Evolutionary conservation across 2,329 filamentous ascomycete species (phyloP).

Genomic region (Mycosphaerella sp.): DNA sequence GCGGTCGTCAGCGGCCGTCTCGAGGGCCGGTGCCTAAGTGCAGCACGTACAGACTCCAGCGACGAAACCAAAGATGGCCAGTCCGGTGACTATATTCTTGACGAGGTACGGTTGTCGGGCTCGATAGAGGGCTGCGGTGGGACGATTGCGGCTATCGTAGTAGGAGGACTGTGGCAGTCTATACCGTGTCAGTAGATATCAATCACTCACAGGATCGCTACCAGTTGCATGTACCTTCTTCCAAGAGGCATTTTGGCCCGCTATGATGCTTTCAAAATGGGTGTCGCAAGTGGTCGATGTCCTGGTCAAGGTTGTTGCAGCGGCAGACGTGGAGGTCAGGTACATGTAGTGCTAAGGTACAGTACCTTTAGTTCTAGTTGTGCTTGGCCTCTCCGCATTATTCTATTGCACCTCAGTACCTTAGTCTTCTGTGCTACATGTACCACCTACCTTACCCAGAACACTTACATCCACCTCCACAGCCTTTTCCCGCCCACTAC

Average conservation of each 20-base stretch:
- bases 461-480: neutral
- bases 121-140: slow-evolving; percentile 82
- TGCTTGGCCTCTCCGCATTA: neutral
- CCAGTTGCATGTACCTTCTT: slow-evolving; percentile 11
- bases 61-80: slow-evolving; percentile 69
- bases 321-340: neutral
- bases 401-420: neutral
- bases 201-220: neutral
- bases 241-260: slow-evolving; percentile 21
- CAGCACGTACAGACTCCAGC: slow-evolving; percentile 72
- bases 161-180: slow-evolving; percentile 66
- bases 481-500: slow-evolving; percentile 1
- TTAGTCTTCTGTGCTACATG: too few relatives aligned
- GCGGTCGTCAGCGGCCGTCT: slow-evolving; percentile 7
- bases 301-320: too few relatives aligned
- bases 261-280: neutral
- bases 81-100: slow-evolving; percentile 78
- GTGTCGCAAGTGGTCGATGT: neutral
- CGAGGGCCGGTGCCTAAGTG: neutral
- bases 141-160: slow-evolving; percentile 82
- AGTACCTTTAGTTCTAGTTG: too few relatives aligned
- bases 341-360: neutral
- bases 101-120: slow-evolving; percentile 86
- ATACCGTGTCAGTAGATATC: neutral
- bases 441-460: too few relatives aligned